Evolutionary conservation across 202 grass and related monocot genomes (phyloP).

Genomic region (Setaria viridis): DNA sequence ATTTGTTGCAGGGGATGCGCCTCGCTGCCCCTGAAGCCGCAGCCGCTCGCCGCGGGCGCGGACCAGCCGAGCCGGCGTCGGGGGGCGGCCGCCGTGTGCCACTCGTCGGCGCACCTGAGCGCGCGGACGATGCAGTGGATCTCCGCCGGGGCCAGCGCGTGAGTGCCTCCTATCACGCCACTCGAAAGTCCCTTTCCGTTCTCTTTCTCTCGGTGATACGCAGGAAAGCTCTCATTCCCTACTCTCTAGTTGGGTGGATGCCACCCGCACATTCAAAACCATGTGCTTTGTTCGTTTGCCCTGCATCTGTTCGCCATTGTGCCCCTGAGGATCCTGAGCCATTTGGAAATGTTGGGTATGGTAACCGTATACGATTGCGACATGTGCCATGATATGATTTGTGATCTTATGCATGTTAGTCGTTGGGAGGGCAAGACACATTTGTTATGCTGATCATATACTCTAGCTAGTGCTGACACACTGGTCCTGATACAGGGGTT

Average conservation of each 20-base stretch:
- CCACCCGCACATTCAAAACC: not conserved
- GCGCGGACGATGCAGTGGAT: constrained; percentile 72
- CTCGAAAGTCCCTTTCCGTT: not conserved
- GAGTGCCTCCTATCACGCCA: constrained; percentile 28
- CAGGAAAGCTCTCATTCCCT: not conserved
- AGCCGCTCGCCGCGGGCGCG: constrained; percentile 8
- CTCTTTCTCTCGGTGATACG: not conserved
- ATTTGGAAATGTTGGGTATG: not conserved
- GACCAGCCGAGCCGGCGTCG: constrained; percentile 20
- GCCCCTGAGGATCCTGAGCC: not conserved
- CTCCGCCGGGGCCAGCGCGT: constrained; percentile 73
- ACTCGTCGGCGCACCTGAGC: constrained; percentile 55
- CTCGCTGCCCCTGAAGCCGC: constrained; percentile 45
- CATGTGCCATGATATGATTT: not conserved
- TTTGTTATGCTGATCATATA: not conserved
- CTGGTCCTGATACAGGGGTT: not conserved
- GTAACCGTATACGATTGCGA: not conserved
- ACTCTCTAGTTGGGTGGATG: not conserved
- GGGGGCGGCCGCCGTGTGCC: constrained; percentile 46
- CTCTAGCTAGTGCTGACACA: no score
- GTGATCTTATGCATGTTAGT: not conserved
- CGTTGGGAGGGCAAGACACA: not conserved
- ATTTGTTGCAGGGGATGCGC: constrained; percentile 54
- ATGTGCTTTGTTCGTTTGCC: not conserved
- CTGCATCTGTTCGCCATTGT: constrained; percentile 30